Base-by-base conservation (phyloP, 768 basidiomycete species). In the Tricholoma flavovirens region DNA sequence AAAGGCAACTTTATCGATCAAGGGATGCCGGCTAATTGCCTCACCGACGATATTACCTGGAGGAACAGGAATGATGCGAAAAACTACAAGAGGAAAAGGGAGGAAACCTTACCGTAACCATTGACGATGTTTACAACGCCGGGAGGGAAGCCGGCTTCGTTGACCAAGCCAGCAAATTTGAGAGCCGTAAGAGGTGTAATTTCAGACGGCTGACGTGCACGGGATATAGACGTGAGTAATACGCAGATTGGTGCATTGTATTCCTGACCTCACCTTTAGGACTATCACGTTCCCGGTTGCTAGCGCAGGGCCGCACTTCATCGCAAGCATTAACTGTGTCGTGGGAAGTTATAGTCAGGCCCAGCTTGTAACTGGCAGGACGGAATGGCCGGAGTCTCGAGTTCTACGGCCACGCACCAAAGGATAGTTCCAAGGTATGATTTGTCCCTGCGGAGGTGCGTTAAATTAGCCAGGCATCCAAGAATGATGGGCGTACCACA, bases 1-100 rank as follows among this genome's bases (percentile, higher is more conserved):
- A 75, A 95, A 94, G 0, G 90, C 85, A 21, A 93, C 76, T 73
- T 87, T 88, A 57, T 82, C 77, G 61, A 88, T 67, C 2, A 58
- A 69, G 61, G 75, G 74, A 71, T 88, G 85, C 26, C 74, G 68
- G 5, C 77, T 65, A 53, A 89, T 82, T n/a, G 86, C 83, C 22
- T 82, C 65, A 0, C 88, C 87, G 10, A 79, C 84, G 8, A 77
- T 80, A 24, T 50, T 33, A 1, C 86, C 86, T 62, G 75, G 72
- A 12, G 81, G 83, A 21, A 30, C 80, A 69, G 65, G 17, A 19
- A 17, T 19, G 19, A 42, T 4, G 14, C 17, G 77, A 42, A 77
- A 72, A n/a, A 77, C 74, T n/a, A n/a, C n/a, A n/a, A n/a, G n/a
- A n/a, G n/a, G n/a, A n/a, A 36, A 77, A 77, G 4, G 30, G 4